A percentile compares a stretch with the other conserved stretches of the same genome.
phyloP scores from a whole-genome alignment of 768 basidiomycete genomes.

The Boletus sp. region DNA sequence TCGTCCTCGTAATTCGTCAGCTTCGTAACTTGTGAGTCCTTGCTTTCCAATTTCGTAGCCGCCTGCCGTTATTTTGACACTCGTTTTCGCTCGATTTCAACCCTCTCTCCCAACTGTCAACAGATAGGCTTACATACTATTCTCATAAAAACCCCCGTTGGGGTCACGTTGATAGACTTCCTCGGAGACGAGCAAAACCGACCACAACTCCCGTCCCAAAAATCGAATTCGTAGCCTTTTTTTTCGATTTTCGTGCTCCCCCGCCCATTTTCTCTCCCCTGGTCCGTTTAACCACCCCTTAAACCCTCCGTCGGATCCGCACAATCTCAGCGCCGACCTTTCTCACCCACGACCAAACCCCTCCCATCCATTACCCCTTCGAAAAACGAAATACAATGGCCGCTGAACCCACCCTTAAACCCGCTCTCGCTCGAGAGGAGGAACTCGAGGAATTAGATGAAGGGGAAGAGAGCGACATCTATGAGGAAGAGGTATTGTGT shows the following conservation, averaged over 20 bases:
- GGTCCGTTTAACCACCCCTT: slow-evolving; percentile 14
- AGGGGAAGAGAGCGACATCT: slow-evolving; percentile 30
- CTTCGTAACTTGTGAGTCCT: slow-evolving; percentile 9
- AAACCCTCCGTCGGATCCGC: background rate
- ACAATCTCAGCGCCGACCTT: slow-evolving; percentile 1
- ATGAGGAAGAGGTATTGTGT: slow-evolving; percentile 25
- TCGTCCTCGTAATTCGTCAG: slow-evolving; percentile 24
- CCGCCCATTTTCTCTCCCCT: slow-evolving; percentile 4
- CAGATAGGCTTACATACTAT: slow-evolving; percentile 10
- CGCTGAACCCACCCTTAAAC: slow-evolving; percentile 18
- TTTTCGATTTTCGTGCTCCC: background rate
- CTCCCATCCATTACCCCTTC: background rate
- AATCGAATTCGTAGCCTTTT: background rate
- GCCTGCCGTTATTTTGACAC: slow-evolving; percentile 18
- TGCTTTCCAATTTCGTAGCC: slow-evolving; percentile 11
- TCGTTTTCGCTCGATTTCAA: background rate
- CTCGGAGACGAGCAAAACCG: slow-evolving; percentile 1
- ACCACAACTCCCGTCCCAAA: background rate
- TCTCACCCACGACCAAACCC: slow-evolving; percentile 2
- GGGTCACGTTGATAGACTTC: slow-evolving; percentile 3
- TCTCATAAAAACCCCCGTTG: background rate
- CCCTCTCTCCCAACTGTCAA: background rate
- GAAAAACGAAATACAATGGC: slow-evolving; percentile 18
- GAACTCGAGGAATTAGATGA: slow-evolving; percentile 9
- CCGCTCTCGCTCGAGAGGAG: background rate